Percentiles rank a stretch among this genome's conserved stretches.
Conservation (phyloP, 2,329 filamentous ascomycete species). For the Pyricularia grisea region DNA sequence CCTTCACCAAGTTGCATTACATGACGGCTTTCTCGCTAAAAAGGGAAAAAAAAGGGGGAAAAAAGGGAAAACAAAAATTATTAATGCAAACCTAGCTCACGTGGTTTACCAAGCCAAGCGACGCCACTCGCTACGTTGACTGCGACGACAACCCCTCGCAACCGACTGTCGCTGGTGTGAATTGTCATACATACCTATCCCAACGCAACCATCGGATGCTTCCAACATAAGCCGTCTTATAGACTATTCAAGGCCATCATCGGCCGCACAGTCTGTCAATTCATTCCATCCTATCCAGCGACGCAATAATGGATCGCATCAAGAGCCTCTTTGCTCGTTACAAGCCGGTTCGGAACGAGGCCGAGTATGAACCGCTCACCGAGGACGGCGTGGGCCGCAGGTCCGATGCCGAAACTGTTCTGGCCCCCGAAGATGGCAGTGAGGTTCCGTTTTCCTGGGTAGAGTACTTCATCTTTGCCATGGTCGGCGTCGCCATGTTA, state of each 20-base stretch:
- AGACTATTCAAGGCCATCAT: neutral
- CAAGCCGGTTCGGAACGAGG: slow-evolving; percentile 17
- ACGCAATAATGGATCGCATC: slow-evolving; percentile 26
- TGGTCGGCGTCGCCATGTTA: slow-evolving; percentile 87
- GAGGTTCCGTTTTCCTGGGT: slow-evolving; percentile 65
- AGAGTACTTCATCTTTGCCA: slow-evolving; percentile 76
- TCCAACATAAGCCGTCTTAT: neutral
- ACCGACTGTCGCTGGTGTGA: neutral
- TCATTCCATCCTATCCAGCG: neutral
- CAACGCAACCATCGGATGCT: neutral
- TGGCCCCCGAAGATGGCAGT: slow-evolving; percentile 17
- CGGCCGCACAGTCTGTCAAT: neutral
- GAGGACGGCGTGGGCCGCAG: slow-evolving; percentile 13
- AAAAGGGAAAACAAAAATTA: too few species aligned
- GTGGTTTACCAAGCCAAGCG: neutral
- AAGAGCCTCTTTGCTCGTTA: slow-evolving; percentile 22
- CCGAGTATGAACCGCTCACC: slow-evolving; percentile 24
- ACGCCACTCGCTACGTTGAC: neutral
- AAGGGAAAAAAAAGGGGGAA: too few species aligned
- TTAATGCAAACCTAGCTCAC: neutral
- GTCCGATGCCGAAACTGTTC: slow-evolving; percentile 6
- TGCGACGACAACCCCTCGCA: neutral
- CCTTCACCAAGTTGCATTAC: neutral
- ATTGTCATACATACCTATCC: neutral
- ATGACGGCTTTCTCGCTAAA: neutral